phyloP scores from a whole-genome alignment of 257 asterid species.

The Coffea canephora region DNA sequence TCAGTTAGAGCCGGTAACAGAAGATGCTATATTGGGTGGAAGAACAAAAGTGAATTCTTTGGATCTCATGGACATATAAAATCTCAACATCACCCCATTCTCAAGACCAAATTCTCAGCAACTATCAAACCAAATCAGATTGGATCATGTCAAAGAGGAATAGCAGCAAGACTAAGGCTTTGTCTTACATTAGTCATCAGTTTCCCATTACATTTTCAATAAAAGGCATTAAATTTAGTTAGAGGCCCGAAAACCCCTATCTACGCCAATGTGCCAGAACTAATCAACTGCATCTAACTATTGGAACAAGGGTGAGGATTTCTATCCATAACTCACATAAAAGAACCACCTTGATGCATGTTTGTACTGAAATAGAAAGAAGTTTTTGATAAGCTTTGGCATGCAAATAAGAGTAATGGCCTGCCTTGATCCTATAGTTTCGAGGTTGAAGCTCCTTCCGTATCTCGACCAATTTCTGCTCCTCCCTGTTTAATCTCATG shows the following conservation, averaged over 20 bases:
- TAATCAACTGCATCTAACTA: conserved; percentile 5
- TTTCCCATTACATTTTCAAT: background rate
- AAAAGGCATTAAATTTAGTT: no score
- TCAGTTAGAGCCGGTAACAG: background rate
- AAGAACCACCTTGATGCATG: background rate
- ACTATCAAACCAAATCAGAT: background rate
- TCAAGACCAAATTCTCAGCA: background rate
- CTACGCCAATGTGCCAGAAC: background rate
- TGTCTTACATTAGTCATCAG: background rate
- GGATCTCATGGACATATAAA: background rate
- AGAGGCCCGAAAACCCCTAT: background rate
- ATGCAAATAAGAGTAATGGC: conserved; percentile 22
- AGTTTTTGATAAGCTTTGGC: background rate
- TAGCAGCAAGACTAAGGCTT: background rate
- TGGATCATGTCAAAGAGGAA: background rate
- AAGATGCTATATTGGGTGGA: background rate
- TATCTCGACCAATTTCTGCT: conserved; percentile 91
- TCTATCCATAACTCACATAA: background rate
- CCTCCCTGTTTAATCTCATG: conserved; percentile 78
- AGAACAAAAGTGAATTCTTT: background rate
- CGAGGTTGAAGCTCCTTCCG: conserved; percentile 94
- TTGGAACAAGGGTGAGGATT: background rate
- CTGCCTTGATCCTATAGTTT: conserved; percentile 74
- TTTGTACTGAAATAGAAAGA: background rate
- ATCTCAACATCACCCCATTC: background rate